Base-by-base conservation (phyloP, 176 grass and related monocot genomes). In the sorghum (Sorghum bicolor) region DNA sequence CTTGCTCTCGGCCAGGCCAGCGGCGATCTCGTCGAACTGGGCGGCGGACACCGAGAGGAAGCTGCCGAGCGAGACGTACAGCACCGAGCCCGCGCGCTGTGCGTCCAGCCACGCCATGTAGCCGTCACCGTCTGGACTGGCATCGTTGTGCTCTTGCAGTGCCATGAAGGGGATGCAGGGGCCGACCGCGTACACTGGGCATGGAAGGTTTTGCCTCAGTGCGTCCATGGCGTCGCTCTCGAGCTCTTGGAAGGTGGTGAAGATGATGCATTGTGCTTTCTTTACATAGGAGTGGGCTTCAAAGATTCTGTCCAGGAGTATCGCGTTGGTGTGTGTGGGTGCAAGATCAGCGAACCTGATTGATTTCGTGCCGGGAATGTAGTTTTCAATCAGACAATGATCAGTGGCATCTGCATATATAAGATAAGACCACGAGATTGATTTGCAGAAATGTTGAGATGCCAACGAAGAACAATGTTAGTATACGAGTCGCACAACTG, bases 31-130 rank as follows among this genome's bases (percentile, higher is more conserved):
- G 37, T 86, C 58, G 10, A 91, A 61, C 75, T 91, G 75, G 2
- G 76, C 1, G 4, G 25, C 3, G 14, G 88, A 76, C 39, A 93
- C 75, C 5, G 82, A 87, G 28, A 90, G 69, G 82, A 80, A 93
- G 78, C 91, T 93, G 62, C 85, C 88, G n/a, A 90, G 44, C 3
- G 88, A 88, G 15, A 93, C 64, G 25, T 90, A 93, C 5, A 90
- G 6, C 82, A 88, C 82, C 0, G 75, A 90, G 63, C 55, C 16
- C 5, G 5, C 45, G 0, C 79, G 88, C 11, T 93, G 88, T 3
- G 74, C 24, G 50, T 83, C 74, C 68, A 93, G 67, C 88, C 88
- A 90, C 3, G 29, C 26, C 38, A 70, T 70, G 82, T 82, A 76
- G 72, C 20, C 82, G 47, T 70, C 50, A 0, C n/a, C 62, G 0